Evolutionary conservation across 2,329 filamentous ascomycete species (phyloP).

Genomic region (Aspergillus ustus): DNA sequence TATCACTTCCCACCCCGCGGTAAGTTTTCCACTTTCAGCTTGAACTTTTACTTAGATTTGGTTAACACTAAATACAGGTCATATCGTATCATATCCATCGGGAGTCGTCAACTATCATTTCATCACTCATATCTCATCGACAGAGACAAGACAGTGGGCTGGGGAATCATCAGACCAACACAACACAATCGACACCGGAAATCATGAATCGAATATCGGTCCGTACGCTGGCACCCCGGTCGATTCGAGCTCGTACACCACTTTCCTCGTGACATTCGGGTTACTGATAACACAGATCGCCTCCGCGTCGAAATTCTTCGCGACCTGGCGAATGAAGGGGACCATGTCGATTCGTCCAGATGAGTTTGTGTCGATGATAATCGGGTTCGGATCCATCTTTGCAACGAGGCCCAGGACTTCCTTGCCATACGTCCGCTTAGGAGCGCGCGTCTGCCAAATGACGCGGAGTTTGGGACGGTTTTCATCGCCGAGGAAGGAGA

Average conservation of each 20-base stretch:
- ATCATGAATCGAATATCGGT: slow-evolving; percentile 72
- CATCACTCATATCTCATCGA: not conserved
- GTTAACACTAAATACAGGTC: not conserved
- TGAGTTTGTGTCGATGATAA: slow-evolving; percentile 69
- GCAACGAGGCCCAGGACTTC: slow-evolving; percentile 61
- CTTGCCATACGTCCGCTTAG: slow-evolving; percentile 65
- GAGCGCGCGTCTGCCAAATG: slow-evolving; percentile 70
- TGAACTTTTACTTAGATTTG: not conserved
- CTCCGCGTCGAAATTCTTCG: slow-evolving; percentile 57
- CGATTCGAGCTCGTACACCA: slow-evolving; percentile 71
- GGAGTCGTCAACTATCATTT: not conserved
- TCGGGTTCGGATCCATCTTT: slow-evolving; percentile 62
- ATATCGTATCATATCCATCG: not conserved
- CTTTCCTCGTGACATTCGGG: slow-evolving; percentile 66
- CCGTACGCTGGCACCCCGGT: slow-evolving; percentile 71
- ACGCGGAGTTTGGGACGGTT: slow-evolving; percentile 57
- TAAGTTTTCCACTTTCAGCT: not conserved
- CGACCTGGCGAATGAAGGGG: slow-evolving; percentile 58
- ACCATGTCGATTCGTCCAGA: slow-evolving; percentile 66
- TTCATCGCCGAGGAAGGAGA: slow-evolving; percentile 62
- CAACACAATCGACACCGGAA: slow-evolving; percentile 8
- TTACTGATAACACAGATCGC: slow-evolving; percentile 77
- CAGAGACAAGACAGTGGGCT: not conserved
- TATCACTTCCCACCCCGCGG: not conserved
- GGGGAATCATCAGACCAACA: not conserved